These are phyloP conservation scores for Aristolochia californica DNA, from an alignment of 164 flowering plant species.

Conservation along the genomic window DNA sequence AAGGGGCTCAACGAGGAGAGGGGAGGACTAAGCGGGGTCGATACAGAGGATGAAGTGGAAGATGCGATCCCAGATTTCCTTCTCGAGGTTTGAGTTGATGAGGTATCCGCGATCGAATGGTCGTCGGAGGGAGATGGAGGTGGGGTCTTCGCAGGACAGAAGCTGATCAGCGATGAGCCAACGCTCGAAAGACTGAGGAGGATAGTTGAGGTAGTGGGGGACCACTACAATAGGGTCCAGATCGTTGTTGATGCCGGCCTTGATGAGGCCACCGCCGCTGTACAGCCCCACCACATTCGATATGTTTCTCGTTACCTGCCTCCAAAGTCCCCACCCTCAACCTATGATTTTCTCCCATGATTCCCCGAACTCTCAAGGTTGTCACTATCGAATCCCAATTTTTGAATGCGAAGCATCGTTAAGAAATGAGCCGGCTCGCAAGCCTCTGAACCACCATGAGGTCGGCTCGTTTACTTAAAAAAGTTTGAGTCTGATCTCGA, in stretches of 20 bases:
- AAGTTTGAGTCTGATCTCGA: too few relatives aligned
- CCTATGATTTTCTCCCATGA: too few relatives aligned
- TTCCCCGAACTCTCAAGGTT: too few relatives aligned
- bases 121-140: constrained; percentile 89
- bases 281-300: constrained; percentile 74
- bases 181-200: constrained; percentile 42
- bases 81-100: constrained; percentile 79
- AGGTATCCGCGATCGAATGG: constrained; percentile 95
- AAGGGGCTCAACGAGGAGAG: constrained; percentile 65
- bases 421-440: too few relatives aligned
- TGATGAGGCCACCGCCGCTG: constrained; percentile 85
- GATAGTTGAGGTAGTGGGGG: constrained; percentile 72
- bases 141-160: constrained; percentile 46
- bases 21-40: constrained; percentile 46
- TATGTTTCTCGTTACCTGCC: too few relatives aligned
- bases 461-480: too few relatives aligned
- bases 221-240: constrained; percentile 56
- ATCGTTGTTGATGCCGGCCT: constrained; percentile 80
- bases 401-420: too few relatives aligned
- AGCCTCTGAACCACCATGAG: too few relatives aligned
- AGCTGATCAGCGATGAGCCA: constrained; percentile 55
- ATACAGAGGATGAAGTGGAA: constrained; percentile 49
- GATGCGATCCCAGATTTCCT: constrained; percentile 79
- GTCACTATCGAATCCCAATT: too few relatives aligned
- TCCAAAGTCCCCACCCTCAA: too few relatives aligned